A percentile compares a stretch with the other conserved stretches of the same genome.
Evolutionary conservation across 352 stramenopile species (phyloP).

Genomic region (Phytophthora pisi): DNA sequence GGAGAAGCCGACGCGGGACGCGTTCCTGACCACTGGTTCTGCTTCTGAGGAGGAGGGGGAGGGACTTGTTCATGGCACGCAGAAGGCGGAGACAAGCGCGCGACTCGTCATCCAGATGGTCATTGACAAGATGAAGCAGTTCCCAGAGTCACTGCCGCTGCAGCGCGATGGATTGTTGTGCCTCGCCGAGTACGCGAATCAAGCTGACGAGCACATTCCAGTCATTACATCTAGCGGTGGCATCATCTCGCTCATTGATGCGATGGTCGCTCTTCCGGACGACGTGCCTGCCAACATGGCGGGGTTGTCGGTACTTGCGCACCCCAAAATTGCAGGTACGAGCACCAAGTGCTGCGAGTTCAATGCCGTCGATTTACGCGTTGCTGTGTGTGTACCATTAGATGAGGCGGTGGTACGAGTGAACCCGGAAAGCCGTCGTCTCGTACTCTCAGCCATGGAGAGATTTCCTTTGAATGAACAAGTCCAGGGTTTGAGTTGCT

Average conservation of each 20-base stretch:
- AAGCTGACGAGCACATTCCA: constrained; percentile 30
- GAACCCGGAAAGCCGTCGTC: constrained; percentile 51
- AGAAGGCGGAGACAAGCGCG: constrained; percentile 9
- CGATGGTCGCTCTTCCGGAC: constrained; percentile 54
- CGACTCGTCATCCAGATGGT: constrained; percentile 39
- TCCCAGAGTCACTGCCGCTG: constrained; percentile 39
- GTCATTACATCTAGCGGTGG: constrained; percentile 50
- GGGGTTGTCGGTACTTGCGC: constrained; percentile 57
- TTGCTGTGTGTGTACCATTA: constrained; percentile 5
- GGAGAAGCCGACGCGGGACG: neutral
- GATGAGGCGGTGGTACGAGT: constrained; percentile 56
- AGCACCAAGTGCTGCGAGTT: no score
- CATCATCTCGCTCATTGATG: constrained; percentile 51
- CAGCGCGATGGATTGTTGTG: constrained; percentile 59
- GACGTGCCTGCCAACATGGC: constrained; percentile 56
- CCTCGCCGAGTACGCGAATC: constrained; percentile 43
- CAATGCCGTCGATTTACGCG: neutral
- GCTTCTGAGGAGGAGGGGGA: neutral
- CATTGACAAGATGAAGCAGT: constrained; percentile 51
- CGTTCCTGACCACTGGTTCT: neutral
- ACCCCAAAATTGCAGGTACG: constrained; percentile 54
- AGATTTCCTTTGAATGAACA: constrained; percentile 65
- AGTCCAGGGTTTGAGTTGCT: constrained; percentile 54
- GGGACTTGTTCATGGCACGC: neutral
- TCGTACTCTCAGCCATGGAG: constrained; percentile 66